Evolutionary conservation across 345 rosid species (phyloP), one percentile per base, ranked within the genome.

Genomic region (Eucalyptus victrix): DNA sequence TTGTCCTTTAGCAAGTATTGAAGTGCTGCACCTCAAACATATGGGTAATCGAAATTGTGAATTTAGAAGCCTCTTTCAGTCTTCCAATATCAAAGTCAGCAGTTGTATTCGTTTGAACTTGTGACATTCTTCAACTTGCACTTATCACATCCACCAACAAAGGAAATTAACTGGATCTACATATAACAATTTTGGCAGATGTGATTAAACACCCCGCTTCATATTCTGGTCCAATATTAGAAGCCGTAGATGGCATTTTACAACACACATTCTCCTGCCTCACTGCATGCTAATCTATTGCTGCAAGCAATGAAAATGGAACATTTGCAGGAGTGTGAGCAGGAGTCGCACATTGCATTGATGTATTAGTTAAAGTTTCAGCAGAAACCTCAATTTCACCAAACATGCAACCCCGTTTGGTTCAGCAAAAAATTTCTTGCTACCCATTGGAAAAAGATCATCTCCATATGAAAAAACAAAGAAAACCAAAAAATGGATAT

Each of bases 331-430:
- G 69, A 89, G 89, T 89, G 91, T 92, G 95, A 49, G 80, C 86
- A 86, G 96, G 97, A 81, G 94, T 93, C n/a, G 87, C 91, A 90
- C 95, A 93, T 83, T 94, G 90, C 34, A 95, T 92, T 47, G 91
- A 92, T 90, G 89, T 91, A 60, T 91, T 87, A 51, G 92, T 89
- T 91, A 96, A 72, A 90, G 92, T 94, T 88, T 96, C 95, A 72
- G 95, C 96, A 87, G 93, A 51, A 88, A 96, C 96, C 92, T 95
- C 97, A 88, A 93, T 90, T 90, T 93, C 96, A 44, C 96, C 95
- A 94, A 96, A 96, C 96, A 95, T 94, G 89, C 96, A 95, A 80
- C 94, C 91, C 94, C 95, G 94, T 45, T 90, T 93, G 58, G 91
- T 89, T 91, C 91, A 49, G 62, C 44, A 42, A 92, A 86, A 88